These are phyloP conservation scores for Beta lomatogona DNA, from an alignment of 179 eudicot genomes.

Conservation along the genomic window DNA sequence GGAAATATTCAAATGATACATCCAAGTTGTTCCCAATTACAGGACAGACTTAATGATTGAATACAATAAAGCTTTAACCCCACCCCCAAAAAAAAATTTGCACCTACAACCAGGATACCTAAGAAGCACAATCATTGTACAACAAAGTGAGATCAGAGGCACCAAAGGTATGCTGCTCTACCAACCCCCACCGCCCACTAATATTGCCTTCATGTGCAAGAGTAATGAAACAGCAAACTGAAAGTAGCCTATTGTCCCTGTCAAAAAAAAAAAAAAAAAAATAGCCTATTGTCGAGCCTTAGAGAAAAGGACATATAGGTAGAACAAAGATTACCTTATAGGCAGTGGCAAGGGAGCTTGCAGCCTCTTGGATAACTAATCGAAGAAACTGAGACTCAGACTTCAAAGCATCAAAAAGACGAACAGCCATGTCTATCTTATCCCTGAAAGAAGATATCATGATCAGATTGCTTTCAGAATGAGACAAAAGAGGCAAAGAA, in stretches of 20 bases:
- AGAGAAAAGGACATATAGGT: not conserved
- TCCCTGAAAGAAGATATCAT: conserved; percentile 49
- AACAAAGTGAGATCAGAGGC: too few relatives aligned
- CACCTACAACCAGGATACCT: not conserved
- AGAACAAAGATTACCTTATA: conserved; percentile 55
- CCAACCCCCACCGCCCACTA: conserved; percentile 2
- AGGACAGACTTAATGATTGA: not conserved
- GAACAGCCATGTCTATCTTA: conserved; percentile 85
- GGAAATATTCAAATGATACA: not conserved
- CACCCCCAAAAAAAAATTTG: too few relatives aligned
- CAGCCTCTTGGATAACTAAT: conserved; percentile 79
- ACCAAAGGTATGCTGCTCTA: not conserved
- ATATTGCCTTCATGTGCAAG: conserved; percentile 4
- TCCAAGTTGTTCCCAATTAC: not conserved
- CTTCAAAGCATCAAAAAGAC: conserved; percentile 82
- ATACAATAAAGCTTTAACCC: not conserved
- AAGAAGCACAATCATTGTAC: not conserved
- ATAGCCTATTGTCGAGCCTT: conserved; percentile 9
- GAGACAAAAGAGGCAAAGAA: not conserved
- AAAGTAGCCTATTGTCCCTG: not conserved
- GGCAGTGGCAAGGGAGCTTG: conserved; percentile 81
- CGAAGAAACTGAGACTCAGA: conserved; percentile 74
- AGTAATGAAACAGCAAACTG: conserved; percentile 4
- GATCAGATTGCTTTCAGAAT: conserved; percentile 15
- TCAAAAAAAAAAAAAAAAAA: too few relatives aligned